Evolutionary conservation across 2,329 filamentous ascomycete genomes (phyloP), one percentile per base, ranked within the genome.

Genomic region (Rhytidhysteron rufulum): DNA sequence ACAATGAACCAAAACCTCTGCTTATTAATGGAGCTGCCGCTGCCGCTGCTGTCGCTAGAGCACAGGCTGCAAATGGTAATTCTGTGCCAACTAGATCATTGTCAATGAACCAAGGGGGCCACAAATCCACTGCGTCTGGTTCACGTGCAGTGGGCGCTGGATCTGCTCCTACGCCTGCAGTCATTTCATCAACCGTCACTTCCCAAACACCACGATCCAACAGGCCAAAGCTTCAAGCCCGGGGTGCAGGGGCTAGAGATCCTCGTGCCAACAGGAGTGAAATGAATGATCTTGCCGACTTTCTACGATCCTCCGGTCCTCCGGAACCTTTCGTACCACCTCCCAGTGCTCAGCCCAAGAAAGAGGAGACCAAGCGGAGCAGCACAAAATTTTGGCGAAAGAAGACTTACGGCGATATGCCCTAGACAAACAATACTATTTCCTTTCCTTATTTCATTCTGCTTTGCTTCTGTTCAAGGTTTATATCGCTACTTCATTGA

Each of bases 211-310:
- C 48, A 16, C 54, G 51, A 29, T 53, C 53, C 6, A 55, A 55
- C 32, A 57, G 54, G 31, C 50, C 60, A 1, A 51, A 45, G 17
- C 33, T 57, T 5, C 58, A 63, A 34, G 52, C 57, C 15, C 52
- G 60, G 3, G 50, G 47, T 9, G 55, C 61, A 9, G 49, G 52
- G 1, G 50, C 53, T 0, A 48, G 40, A 13, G 57, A 58, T 11
- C 39, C 42, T 10, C 44, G 45, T 0, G 29, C 40, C 8, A 48
- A 45, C 1, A 53, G 60, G 15, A 59, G 61, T 5, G 57, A 52
- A 1, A 69, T 66, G 2, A 63, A 60, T 29, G 68, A 71, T 40
- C 52, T 71, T 22, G 68, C 67, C 3, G 68, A 71, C 39, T 72
- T 72, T 45, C 42, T 72, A 29, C 59, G 60, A 22, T 65, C 60